Percentiles rank a stretch among this genome's conserved stretches.
Evolutionary conservation across 176 grass and related monocot species (phyloP).

Genomic region (bread wheat (Triticum aestivum)): DNA sequence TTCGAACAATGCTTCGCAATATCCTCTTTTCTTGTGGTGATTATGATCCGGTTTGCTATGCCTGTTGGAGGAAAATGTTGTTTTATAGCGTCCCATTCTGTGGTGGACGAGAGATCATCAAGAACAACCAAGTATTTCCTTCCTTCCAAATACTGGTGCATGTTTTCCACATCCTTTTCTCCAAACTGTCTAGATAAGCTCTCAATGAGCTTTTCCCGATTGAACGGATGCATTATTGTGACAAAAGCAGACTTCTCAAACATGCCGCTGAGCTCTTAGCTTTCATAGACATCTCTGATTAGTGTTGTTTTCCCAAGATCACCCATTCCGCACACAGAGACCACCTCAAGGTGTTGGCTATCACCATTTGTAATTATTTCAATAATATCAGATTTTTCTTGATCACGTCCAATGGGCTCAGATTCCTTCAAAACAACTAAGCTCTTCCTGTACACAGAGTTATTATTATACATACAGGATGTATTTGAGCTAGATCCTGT

Average conservation of each 20-base stretch:
- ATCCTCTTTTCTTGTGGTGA: conserved; percentile 23
- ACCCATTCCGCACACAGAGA: conserved; percentile 32
- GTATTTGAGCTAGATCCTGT: background rate
- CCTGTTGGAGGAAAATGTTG: background rate
- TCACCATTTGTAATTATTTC: background rate
- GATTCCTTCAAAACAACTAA: background rate
- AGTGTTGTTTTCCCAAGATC: conserved; percentile 44
- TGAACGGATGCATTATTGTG: conserved; percentile 20
- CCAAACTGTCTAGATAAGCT: conserved; percentile 6
- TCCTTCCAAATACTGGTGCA: background rate
- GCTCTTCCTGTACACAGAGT: background rate
- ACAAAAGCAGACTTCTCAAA: conserved; percentile 36
- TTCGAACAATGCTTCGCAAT: conserved; percentile 17
- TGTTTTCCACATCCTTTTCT: background rate
- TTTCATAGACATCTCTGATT: conserved; percentile 12
- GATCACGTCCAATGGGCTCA: background rate
- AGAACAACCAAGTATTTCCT: background rate
- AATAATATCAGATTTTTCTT: background rate
- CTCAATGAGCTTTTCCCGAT: background rate
- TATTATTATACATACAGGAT: background rate
- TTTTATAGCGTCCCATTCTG: background rate
- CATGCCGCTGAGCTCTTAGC: background rate
- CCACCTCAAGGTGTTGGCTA: background rate
- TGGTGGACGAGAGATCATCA: background rate
- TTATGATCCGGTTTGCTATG: conserved; percentile 18